Percentiles rank a stretch among this genome's conserved stretches.
These are phyloP conservation scores for Calendula officinalis DNA, from an alignment of 129 eudicot species.

Conservation along the genomic window DNA sequence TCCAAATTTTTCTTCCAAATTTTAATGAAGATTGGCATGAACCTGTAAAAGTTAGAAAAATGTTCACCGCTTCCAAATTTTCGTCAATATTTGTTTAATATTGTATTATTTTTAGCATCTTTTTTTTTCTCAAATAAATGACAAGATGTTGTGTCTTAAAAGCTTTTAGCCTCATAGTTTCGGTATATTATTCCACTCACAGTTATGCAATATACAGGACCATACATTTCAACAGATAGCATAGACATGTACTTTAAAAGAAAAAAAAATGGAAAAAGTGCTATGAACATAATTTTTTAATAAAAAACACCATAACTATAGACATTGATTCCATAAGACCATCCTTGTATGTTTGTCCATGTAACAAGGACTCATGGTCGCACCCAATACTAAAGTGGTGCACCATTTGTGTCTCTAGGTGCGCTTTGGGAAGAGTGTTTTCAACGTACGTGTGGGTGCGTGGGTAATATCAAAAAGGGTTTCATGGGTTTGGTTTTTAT, in stretches of 20 bases:
- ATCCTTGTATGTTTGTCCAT: constrained; percentile 62
- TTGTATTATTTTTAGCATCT: neutral
- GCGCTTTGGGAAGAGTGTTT: constrained; percentile 17
- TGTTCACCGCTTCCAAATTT: no score
- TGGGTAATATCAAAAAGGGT: constrained; percentile 21
- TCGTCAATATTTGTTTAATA: no score
- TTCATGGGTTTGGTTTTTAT: constrained; percentile 11
- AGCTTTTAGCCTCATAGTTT: neutral
- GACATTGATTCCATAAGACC: constrained; percentile 39
- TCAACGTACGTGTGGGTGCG: constrained; percentile 36
- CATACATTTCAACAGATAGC: constrained; percentile 8
- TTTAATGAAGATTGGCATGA: no score
- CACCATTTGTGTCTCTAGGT: constrained; percentile 31
- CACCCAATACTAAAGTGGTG: constrained; percentile 24
- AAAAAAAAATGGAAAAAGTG: constrained; percentile 16
- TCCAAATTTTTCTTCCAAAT: no score
- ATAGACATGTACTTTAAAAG: neutral
- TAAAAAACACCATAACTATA: constrained; percentile 25
- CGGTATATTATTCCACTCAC: neutral
- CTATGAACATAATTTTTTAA: constrained; percentile 1
- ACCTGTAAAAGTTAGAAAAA: no score
- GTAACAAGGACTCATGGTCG: constrained; percentile 48
- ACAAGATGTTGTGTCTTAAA: neutral
- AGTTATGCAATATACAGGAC: neutral
- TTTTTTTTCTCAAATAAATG: constrained; percentile 5